Conservation (phyloP, 371 early-diverging fungal species). For the Antonospora locustae region DNA sequence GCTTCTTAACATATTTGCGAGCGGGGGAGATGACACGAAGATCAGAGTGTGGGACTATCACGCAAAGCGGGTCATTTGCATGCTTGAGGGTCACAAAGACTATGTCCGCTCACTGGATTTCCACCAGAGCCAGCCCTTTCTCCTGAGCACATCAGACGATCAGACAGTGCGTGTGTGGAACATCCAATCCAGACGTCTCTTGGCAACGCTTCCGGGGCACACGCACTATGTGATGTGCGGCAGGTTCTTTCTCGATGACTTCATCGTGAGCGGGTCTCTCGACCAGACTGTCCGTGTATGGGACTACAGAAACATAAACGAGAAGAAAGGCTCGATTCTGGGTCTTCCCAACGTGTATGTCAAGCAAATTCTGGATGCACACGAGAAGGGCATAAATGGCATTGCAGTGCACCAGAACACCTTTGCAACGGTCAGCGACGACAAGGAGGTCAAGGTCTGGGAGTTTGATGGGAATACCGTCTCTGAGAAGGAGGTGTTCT, state of each 20-base stretch:
- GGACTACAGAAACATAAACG: slow-evolving; percentile 73
- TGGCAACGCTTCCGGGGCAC: slow-evolving; percentile 88
- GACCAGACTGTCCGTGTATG: slow-evolving; percentile 95
- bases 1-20: slow-evolving; percentile 84
- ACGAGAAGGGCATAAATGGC: slow-evolving; percentile 95
- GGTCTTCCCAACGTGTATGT: slow-evolving; percentile 82
- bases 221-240: slow-evolving; percentile 99
- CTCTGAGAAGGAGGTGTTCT: slow-evolving; percentile 87
- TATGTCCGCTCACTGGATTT: slow-evolving; percentile 90
- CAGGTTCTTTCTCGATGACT: slow-evolving; percentile 87
- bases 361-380: slow-evolving; percentile 90
- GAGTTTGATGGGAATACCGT: slow-evolving; percentile 80
- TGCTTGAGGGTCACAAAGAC: slow-evolving; percentile 87
- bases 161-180: slow-evolving; percentile 97
- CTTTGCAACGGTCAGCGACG: slow-evolving; percentile 87
- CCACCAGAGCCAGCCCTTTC: slow-evolving; percentile 94
- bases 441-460: slow-evolving; percentile 91
- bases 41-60: slow-evolving; percentile 98
- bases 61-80: slow-evolving; percentile 74
- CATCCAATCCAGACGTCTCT: slow-evolving; percentile 91
- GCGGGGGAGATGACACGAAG: slow-evolving; percentile 94
- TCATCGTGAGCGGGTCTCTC: slow-evolving; percentile 81
- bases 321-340: slow-evolving; percentile 58
- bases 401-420: slow-evolving; percentile 77
- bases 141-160: slow-evolving; percentile 86